Evolutionary conservation across 2,329 filamentous ascomycete genomes (phyloP), one percentile per base, ranked within the genome.

Genomic region (Ceratocystis diversiconidia): DNA sequence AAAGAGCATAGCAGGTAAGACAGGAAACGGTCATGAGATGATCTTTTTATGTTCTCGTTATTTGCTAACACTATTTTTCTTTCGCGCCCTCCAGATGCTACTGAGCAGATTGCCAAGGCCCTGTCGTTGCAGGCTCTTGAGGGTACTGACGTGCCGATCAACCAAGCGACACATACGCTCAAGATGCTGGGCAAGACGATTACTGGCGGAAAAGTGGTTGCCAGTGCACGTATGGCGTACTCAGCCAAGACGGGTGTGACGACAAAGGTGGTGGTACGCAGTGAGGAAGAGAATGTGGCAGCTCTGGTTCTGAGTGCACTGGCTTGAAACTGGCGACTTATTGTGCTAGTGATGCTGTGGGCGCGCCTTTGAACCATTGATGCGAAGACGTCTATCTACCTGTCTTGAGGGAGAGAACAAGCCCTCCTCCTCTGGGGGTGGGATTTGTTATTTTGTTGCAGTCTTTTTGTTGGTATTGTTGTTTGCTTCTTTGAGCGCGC

Each of bases 151-250:
- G 86, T 99, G 48, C 88, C 90, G 0, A 80, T 96, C 70, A 95
- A 87, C 73, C 87, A 87, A 72, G 92, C 86, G 68, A 96, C 92
- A 69, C 94, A 99, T 76, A 92, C 91, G 3, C 86, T 99, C 74
- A 97, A 96, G 79, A 80, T 99, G 44, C 88, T 96, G 74, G 94
- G 94, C 74, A 97, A 96, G 85, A 96, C 90, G 55, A 87, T 97
- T 69, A 86, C 84, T 43, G 94, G 92, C 44, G 94, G 94, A 70
- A 87, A 88, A 72, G 92, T 99, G 17, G 90, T 92, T 65, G 89
- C 88, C 68, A 86, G 85, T 70, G 85, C 97, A 69, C 85, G 91
- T 76, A 96, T 99, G 92, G 94, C 92, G 0, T 96, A 85, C 77
- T 95, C 90, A 68, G 85, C 88, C 72, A 96, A 95, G 82, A 87